A percentile compares a stretch with the other conserved stretches of the same genome.
These are phyloP conservation scores for Boletus patriciae DNA, from an alignment of 768 basidiomycete species.

Conservation along the genomic window DNA sequence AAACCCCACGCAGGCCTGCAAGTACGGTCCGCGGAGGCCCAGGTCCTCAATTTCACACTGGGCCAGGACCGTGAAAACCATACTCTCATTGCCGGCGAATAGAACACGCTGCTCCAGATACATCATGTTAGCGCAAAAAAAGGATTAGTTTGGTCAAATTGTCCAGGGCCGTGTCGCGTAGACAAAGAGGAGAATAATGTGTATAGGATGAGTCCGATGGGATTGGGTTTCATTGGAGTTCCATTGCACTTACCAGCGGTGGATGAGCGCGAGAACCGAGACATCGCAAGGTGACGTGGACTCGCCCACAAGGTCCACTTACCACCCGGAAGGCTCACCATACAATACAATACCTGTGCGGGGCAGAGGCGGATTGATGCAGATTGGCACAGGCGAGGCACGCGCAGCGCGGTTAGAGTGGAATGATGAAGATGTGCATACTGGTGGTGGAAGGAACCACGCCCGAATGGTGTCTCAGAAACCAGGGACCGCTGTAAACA, in stretches of 20 bases:
- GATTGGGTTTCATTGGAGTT: neutral
- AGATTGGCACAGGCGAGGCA: neutral
- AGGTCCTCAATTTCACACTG: slow-evolving; percentile 6
- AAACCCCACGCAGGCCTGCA: slow-evolving; percentile 19
- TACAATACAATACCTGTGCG: slow-evolving; percentile 7
- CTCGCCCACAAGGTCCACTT: neutral
- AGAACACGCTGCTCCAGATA: neutral
- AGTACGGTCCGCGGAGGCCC: slow-evolving; percentile 27
- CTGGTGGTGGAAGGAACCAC: neutral
- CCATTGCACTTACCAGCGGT: neutral
- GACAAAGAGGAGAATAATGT: slow-evolving; percentile 4
- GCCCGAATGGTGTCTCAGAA: neutral
- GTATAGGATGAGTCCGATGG: neutral
- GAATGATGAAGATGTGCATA: neutral
- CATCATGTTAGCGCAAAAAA: neutral
- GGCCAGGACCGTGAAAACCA: slow-evolving; percentile 4
- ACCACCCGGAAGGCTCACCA: neutral
- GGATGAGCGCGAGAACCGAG: slow-evolving; percentile 12
- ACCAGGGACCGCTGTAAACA: neutral
- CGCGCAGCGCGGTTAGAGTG: slow-evolving; percentile 7
- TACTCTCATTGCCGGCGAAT: slow-evolving; percentile 8
- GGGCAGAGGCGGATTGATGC: slow-evolving; percentile 6
- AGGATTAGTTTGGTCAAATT: slow-evolving; percentile 3
- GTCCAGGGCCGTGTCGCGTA: slow-evolving; percentile 9
- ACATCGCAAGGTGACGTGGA: slow-evolving; percentile 1